A percentile compares a stretch with the other conserved stretches of the same genome.
Conservation (phyloP, 768 basidiomycete species). For the Leccinum disarticulatum region DNA sequence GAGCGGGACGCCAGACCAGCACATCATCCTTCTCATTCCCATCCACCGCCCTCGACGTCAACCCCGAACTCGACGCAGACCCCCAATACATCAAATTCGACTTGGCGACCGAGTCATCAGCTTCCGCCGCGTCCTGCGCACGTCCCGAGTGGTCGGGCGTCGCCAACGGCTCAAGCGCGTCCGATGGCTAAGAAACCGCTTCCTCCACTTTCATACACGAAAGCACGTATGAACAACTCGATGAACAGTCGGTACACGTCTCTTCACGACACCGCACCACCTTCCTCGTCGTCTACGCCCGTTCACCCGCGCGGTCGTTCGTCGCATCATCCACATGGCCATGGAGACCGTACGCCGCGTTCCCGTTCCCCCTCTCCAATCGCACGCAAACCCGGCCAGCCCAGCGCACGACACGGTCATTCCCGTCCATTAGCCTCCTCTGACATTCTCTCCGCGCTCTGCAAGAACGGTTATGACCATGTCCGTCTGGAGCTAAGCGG, state of each 20-base stretch:
- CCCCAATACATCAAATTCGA: conserved; percentile 18
- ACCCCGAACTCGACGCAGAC: conserved; percentile 32
- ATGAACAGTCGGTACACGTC: conserved; percentile 22
- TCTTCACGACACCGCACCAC: conserved; percentile 20
- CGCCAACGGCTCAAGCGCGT: conserved; percentile 27
- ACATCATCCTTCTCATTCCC: conserved; percentile 13
- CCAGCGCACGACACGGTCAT: conserved; percentile 24
- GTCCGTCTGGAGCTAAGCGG: conserved; percentile 56
- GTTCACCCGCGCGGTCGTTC: conserved; percentile 28
- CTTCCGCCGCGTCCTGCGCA: conserved; percentile 31
- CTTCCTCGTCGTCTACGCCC: conserved; percentile 39
- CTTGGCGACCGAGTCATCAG: conserved; percentile 27
- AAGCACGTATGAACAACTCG: conserved; percentile 29
- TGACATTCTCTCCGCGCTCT: conserved; percentile 42
- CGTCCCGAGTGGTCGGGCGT: conserved; percentile 26
- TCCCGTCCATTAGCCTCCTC: conserved; percentile 23
- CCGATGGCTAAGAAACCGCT: conserved; percentile 30
- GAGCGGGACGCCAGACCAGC: conserved; percentile 29
- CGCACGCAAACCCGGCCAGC: conserved; percentile 39
- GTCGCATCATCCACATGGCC: conserved; percentile 20
- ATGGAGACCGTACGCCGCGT: conserved; percentile 23
- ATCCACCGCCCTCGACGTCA: conserved; percentile 18
- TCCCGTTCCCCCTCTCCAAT: conserved; percentile 44
- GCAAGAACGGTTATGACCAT: conserved; percentile 65
- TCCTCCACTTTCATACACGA: conserved; percentile 22